A percentile compares a stretch with the other conserved stretches of the same genome.
These are phyloP conservation scores for Nicotiana attenuata DNA, from an alignment of 257 asterid genomes.

Conservation along the genomic window DNA sequence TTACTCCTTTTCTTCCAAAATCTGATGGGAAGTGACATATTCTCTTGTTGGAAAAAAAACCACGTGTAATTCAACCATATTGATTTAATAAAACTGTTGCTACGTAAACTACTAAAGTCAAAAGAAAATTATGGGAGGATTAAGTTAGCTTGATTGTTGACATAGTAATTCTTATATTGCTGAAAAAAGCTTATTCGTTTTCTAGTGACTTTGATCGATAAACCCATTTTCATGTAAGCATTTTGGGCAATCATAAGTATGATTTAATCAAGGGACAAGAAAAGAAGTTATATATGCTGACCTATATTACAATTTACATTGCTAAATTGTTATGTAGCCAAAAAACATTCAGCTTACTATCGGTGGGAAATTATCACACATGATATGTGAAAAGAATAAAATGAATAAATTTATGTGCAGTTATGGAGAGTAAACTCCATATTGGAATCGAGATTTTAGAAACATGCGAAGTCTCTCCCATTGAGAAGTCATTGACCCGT, in stretches of 20 bases:
- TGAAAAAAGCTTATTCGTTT: background rate
- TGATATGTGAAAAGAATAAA: background rate
- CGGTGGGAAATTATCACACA: background rate
- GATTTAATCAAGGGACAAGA: background rate
- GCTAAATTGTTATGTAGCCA: background rate
- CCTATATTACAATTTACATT: slow-evolving; percentile 2
- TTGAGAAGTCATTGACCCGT: slow-evolving; percentile 50
- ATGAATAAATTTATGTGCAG: background rate
- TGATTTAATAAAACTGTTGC: too few relatives aligned
- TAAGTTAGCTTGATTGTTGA: background rate
- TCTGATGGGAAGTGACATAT: too few relatives aligned
- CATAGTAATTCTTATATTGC: too few relatives aligned
- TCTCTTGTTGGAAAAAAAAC: background rate
- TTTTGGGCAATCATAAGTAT: background rate
- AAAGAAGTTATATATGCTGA: background rate
- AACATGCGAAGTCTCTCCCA: slow-evolving; percentile 59
- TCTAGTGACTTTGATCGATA: background rate
- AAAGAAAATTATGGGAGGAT: background rate
- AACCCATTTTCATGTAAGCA: background rate
- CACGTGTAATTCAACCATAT: background rate
- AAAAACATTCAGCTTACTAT: background rate
- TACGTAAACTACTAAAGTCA: too few relatives aligned
- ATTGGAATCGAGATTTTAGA: slow-evolving; percentile 35
- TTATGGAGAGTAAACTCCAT: slow-evolving; percentile 9
- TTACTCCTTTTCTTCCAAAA: too few relatives aligned